Evolutionary conservation across 2,329 filamentous ascomycete species (phyloP).

Genomic region (Sarocladiaceae sp.): DNA sequence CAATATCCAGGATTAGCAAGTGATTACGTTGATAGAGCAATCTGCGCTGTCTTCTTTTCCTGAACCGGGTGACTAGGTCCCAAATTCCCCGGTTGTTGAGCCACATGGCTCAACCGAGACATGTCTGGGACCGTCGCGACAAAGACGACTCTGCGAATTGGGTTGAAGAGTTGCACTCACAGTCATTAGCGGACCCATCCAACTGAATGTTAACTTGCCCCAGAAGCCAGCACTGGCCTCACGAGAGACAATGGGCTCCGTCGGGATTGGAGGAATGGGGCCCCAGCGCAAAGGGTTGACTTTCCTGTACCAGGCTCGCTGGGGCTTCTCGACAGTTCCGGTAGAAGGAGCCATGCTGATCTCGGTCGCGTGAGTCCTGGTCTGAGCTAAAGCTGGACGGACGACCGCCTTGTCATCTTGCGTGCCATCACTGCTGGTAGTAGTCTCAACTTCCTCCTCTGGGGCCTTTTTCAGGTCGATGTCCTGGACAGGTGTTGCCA

Average conservation of each 20-base stretch:
- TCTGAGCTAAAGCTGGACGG: constrained; percentile 19
- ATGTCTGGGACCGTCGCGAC: not conserved
- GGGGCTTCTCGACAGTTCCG: constrained; percentile 29
- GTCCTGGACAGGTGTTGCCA: not conserved
- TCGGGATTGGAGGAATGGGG: constrained; percentile 46
- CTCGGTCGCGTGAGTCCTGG: constrained; percentile 48
- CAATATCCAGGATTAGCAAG: too few relatives aligned
- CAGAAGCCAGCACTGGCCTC: constrained; percentile 71
- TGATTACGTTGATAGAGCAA: too few relatives aligned
- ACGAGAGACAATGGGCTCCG: constrained; percentile 47
- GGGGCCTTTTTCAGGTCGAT: not conserved
- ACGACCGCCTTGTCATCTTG: constrained; percentile 14
- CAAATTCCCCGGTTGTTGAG: too few relatives aligned
- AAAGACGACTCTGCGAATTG: not conserved
- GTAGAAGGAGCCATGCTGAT: constrained; percentile 42
- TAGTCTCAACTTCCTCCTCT: constrained; percentile 12
- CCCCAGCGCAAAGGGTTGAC: constrained; percentile 58
- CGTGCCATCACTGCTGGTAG: constrained; percentile 9
- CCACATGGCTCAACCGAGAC: too few relatives aligned
- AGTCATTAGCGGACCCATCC: constrained; percentile 84
- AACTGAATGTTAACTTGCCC: constrained; percentile 74
- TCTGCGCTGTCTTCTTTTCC: too few relatives aligned
- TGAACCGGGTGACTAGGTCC: too few relatives aligned
- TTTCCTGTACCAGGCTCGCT: constrained; percentile 55
- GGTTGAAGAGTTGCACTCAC: constrained; percentile 40